These are phyloP conservation scores for Chrysoporthe puriensis DNA, from an alignment of 2,329 filamentous ascomycete species.

Conservation along the genomic window DNA sequence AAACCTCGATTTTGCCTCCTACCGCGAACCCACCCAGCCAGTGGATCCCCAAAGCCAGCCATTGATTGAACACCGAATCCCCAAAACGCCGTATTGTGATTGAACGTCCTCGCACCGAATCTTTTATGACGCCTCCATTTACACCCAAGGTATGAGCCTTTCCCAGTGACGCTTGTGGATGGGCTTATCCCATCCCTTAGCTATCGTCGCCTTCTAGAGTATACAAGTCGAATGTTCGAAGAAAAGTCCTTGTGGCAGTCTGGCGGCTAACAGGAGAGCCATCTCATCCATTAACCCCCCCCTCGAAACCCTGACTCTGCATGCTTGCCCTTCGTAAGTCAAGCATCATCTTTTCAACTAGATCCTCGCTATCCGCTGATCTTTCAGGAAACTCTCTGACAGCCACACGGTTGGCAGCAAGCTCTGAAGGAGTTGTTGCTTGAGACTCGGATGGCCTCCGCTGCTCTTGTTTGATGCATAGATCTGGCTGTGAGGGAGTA, in stretches of 20 bases:
- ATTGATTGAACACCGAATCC: conserved; percentile 3
- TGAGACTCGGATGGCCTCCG: conserved; percentile 28
- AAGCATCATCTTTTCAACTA: conserved; percentile 57
- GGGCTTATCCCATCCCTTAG: not conserved
- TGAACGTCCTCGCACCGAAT: not conserved
- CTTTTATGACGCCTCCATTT: not conserved
- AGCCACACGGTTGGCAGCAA: conserved; percentile 27
- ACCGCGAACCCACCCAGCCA: not conserved
- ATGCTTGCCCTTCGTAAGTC: conserved; percentile 50
- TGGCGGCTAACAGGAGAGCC: not conserved
- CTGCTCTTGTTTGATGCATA: conserved; percentile 24
- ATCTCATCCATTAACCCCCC: not conserved
- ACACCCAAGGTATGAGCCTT: not conserved
- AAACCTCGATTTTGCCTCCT: not conserved
- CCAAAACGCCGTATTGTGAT: not conserved
- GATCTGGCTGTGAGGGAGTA: conserved; percentile 22
- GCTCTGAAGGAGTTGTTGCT: conserved; percentile 25
- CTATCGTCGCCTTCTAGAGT: not conserved
- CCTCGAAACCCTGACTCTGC: conserved; percentile 19
- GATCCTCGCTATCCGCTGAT: conserved; percentile 48
- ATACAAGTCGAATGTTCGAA: not conserved
- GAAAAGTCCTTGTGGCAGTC: not conserved
- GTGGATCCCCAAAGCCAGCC: not conserved
- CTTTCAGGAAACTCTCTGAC: conserved; percentile 44
- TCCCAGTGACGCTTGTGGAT: not conserved